Evolutionary conservation across 805 yeast genomes (phyloP).

Genomic region (baker's yeast (Saccharomyces cerevisiae)): DNA sequence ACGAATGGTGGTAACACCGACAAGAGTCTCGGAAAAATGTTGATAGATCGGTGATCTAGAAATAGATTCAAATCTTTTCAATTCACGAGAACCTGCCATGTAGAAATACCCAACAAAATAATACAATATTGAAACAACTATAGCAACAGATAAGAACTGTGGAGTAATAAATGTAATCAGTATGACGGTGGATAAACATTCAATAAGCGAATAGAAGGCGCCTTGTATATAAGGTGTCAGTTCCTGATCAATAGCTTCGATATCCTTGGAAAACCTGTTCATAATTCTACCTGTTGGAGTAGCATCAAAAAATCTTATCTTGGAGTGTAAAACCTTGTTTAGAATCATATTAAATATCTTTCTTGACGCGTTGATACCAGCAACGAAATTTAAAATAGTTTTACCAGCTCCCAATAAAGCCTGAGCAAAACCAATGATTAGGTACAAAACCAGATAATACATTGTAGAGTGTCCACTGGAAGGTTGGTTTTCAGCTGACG

Average conservation of each 20-base stretch:
- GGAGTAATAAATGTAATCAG: slow-evolving; percentile 73
- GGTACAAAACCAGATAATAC: slow-evolving; percentile 58
- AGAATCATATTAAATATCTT: slow-evolving; percentile 56
- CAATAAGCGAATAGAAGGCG: slow-evolving; percentile 49
- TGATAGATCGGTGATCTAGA: slow-evolving; percentile 87
- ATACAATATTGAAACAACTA: slow-evolving; percentile 50
- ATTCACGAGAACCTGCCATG: slow-evolving; percentile 68
- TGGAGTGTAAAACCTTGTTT: slow-evolving; percentile 58
- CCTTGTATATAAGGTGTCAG: slow-evolving; percentile 65
- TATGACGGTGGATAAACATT: slow-evolving; percentile 52
- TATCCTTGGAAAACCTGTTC: slow-evolving; percentile 86
- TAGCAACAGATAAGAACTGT: slow-evolving; percentile 61
- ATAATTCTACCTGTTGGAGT: slow-evolving; percentile 88
- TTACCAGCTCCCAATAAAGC: slow-evolving; percentile 46
- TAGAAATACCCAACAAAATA: slow-evolving; percentile 61
- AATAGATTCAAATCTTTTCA: slow-evolving; percentile 75
- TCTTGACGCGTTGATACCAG: slow-evolving; percentile 70
- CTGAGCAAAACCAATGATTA: slow-evolving; percentile 53
- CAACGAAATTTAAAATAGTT: slow-evolving; percentile 46
- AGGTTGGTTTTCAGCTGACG: not conserved
- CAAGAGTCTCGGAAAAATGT: slow-evolving; percentile 80
- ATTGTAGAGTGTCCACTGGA: slow-evolving; percentile 36
- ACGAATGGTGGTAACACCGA: slow-evolving; percentile 80
- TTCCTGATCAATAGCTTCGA: slow-evolving; percentile 84
- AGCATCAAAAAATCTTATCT: slow-evolving; percentile 74